Evolutionary conservation across 2,329 filamentous ascomycete species (phyloP), one percentile per base, ranked within the genome.

Genomic region (Stagonosporopsis vannaccii): DNA sequence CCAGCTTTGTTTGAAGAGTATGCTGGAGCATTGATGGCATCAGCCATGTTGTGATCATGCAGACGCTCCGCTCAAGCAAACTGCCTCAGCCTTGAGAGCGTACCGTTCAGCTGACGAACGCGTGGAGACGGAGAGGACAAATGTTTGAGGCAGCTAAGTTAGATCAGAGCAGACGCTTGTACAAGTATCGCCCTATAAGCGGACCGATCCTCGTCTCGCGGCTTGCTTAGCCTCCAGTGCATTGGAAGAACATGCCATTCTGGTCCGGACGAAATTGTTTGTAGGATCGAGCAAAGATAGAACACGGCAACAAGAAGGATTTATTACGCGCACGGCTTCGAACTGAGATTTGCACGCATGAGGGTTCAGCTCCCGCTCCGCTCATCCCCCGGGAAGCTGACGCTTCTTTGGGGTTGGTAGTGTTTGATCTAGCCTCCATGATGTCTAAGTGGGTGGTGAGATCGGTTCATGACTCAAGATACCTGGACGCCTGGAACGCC

Each of bases 1-100:
- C 37, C 42, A 1, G 61, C 51, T 32, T 60, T 67, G 43, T 69
- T 67, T n/a, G 46, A 49, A 23, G 67, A 66, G 33, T 67, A 64
- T 9, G 61, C 61, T 13, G 61, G 56, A 1, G 32, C 26, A 35
- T 45, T 37, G 30, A 15, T 45, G 3, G 41, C n/a, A 26, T 40
- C 44, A 12, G 56, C 42, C 61, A 60, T 58, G 11, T 11, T 47
- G 26, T 40, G 6, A 36, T 41, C 17, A 22, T 30, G 25, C 25
- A 39, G 23, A 22, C 26, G 12, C 35, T 9, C 30, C 9, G 25
- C 45, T 40, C 13, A 26, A 28, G 2, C 6, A 25, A 25, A 5
- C 36, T 26, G 30, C 35, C 17, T 19, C 26, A 26, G 30, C 35
- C 17, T 19, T 17, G 13, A 6, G 6, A 32, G 36, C 25, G 36